phyloP scores from a whole-genome alignment of 192 early-diverging fungal genomes.

The Mortierella hygrophila region DNA sequence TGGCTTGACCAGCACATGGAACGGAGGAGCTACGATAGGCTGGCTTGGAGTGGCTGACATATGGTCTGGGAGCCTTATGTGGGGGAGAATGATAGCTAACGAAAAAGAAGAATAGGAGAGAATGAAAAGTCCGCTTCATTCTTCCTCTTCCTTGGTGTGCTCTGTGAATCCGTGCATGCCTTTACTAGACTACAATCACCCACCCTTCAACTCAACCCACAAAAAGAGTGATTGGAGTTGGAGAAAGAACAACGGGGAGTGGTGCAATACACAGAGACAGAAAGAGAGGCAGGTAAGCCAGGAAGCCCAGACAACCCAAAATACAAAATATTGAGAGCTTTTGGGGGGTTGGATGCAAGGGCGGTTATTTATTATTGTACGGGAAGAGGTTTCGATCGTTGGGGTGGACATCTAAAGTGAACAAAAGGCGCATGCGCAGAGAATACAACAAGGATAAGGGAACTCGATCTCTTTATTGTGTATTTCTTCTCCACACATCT shows the following conservation, averaged over 20 bases:
- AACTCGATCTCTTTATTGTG: neutral
- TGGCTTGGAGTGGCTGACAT: neutral
- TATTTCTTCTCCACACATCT: neutral
- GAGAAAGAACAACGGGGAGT: neutral
- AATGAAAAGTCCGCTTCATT: neutral
- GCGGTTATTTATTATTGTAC: neutral
- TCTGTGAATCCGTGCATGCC: neutral
- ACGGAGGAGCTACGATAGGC: neutral
- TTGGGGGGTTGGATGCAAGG: neutral
- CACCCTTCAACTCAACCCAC: neutral
- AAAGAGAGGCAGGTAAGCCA: neutral
- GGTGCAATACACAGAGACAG: neutral
- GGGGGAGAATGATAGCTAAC: neutral
- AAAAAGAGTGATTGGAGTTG: neutral
- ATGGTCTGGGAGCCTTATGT: neutral
- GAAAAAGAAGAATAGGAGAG: neutral
- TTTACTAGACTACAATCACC: neutral
- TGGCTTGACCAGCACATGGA: neutral
- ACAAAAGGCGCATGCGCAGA: neutral
- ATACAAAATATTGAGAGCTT: constrained; percentile 2
- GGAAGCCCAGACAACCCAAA: constrained; percentile 6
- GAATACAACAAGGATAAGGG: neutral
- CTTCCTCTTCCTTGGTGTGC: neutral
- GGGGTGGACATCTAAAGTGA: constrained; percentile 30
- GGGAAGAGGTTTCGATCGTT: neutral